Base-by-base conservation (phyloP, 2,329 filamentous ascomycete species). In the Aspergillus japonicus region DNA sequence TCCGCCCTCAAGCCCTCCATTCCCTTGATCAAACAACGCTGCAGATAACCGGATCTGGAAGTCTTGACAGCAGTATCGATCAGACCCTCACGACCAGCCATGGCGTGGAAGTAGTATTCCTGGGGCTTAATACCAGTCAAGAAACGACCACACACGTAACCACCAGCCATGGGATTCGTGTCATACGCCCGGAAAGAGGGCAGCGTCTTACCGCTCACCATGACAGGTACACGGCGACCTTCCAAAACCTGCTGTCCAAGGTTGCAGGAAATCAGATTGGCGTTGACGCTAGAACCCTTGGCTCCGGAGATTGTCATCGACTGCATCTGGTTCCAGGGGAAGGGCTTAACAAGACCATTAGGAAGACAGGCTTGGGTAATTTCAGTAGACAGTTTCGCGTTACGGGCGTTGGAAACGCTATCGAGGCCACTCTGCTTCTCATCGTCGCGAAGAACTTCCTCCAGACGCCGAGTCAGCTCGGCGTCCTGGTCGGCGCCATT, bases 31-130 rank as follows among this genome's bases (percentile, higher is more conserved):
- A 99, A 84, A 83, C 95, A 99, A 73, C 96, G 85, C 75, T 99
- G 95, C 54, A 99, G 82, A 73, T 99, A 99, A 62, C 95, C 96
- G 29, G 95, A 98, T 72, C 95, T 89, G 10, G 94, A 96, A 1
- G 95, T 99, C 80, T 99, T 99, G 75, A 99, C 95, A 64, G 95
- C 95, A 21, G 95, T 99, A 84, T 99, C 95, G 73, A 99, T 99
- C 66, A 99, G 82, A 82, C 95, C 95, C 83, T 99, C 96, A 79
- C 95, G 87, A 69, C 96, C 96, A 71, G 94, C 95, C 96, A 99
- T 99, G 77, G 96, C 92, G 85, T 99, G 95, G 82, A 99, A 99
- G 76, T 94, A 99, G 76, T 97, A 99, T 75, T 99, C 96, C 71
- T 99, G 95, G 4, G 95, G 95, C 57, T 94, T 88, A 62, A 99